Evolutionary conservation across 257 asterid genomes (phyloP), one percentile per base, ranked within the genome.

Genomic region (Nicotiana paniculata): DNA sequence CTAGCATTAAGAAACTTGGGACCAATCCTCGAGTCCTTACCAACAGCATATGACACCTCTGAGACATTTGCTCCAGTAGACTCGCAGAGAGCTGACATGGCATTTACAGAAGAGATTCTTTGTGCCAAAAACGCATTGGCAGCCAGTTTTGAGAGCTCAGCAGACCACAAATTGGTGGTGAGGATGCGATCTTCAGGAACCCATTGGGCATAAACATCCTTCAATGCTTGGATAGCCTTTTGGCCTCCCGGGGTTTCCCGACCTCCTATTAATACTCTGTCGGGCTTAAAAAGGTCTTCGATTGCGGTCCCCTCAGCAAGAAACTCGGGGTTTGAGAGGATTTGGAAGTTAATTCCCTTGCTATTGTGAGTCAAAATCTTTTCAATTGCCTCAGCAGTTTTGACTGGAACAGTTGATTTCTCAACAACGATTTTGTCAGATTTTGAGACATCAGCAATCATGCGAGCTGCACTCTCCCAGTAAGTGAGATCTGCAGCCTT

Each of bases 391-490:
- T 91, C 93, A 3, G 91, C 91, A 6, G 90, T 91, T 85, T 91
- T 91, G 21, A 91, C 90, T 4, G 95, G 93, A 51, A 91, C 91
- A 1, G 93, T 91, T 0, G 95, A 91, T 77, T 87, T 91, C 89
- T 91, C 92, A 17, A 90, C 89, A 3, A 88, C 93, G 12, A 90
- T 90, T 84, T 91, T 91, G 66, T 87, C 88, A 11, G 91, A 87
- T 77, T 87, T 91, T 1, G 92, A 86, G 1, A 88, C 93, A 81
- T 91, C 91, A 28, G 89, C 93, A 26, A 88, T 91, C 93, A 90
- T 86, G n/a, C 95, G 79, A 12, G 95, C 92, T 2, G 92, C 92
- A 77, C 95, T 90, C 86, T 90, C 95, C 93, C 93, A 90, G 59
- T 91, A 90, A 11, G 93, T 91, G 58, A 91, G 82, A 75, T 89